Evolutionary conservation across 495 filamentous ascomycete species (phyloP).

Genomic region (Penicillium herquei): DNA sequence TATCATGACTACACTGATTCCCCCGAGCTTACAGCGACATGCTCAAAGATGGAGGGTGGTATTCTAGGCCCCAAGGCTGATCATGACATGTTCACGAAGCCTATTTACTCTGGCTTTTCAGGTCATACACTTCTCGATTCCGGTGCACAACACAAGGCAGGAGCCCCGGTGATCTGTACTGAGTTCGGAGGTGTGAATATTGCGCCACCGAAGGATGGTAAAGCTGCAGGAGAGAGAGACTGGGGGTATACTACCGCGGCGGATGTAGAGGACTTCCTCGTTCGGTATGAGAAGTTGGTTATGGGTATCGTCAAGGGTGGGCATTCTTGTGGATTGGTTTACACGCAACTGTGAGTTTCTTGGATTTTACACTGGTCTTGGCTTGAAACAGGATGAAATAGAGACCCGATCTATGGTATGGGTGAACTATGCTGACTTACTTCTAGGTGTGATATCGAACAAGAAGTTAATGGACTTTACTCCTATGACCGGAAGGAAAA

Average conservation of each 20-base stretch:
- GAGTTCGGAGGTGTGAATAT: slow-evolving; percentile 64
- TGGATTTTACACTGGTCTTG: too few species aligned
- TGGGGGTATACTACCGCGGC: slow-evolving; percentile 42
- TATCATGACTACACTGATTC: slow-evolving; percentile 62
- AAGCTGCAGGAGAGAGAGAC: slow-evolving; percentile 26
- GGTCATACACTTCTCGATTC: slow-evolving; percentile 32
- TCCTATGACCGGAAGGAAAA: slow-evolving; percentile 37
- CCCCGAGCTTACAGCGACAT: slow-evolving; percentile 44
- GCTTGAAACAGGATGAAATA: too few species aligned
- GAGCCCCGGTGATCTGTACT: slow-evolving; percentile 55
- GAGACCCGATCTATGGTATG: neutral
- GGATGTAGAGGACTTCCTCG: slow-evolving; percentile 32
- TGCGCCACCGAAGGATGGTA: slow-evolving; percentile 34
- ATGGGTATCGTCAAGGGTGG: slow-evolving; percentile 37
- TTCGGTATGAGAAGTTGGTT: slow-evolving; percentile 32
- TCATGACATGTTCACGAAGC: slow-evolving; percentile 47
- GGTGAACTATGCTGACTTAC: neutral
- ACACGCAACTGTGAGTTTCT: slow-evolving; percentile 37
- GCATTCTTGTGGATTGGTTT: slow-evolving; percentile 36
- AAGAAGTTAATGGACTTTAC: slow-evolving; percentile 42
- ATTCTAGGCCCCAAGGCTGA: slow-evolving; percentile 46
- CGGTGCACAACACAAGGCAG: slow-evolving; percentile 42
- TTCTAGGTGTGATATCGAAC: slow-evolving; percentile 36
- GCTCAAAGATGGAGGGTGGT: slow-evolving; percentile 36
- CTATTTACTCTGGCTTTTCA: slow-evolving; percentile 29